Evolutionary conservation across 139 green algal genomes (phyloP).

Genomic region (Haematococcus lacustris): DNA sequence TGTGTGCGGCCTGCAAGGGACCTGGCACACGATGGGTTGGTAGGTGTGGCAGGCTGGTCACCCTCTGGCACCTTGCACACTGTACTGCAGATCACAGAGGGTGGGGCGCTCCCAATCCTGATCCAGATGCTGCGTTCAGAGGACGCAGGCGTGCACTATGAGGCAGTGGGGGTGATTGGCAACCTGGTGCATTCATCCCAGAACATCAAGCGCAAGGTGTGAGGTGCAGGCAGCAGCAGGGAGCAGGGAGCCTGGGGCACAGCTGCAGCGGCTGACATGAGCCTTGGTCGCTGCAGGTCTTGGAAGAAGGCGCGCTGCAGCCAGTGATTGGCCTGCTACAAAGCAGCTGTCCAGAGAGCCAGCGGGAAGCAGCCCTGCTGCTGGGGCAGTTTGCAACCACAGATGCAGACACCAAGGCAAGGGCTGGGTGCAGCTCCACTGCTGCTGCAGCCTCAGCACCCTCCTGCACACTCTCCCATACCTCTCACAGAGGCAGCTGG

Average conservation of each 20-base stretch:
- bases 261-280: background rate
- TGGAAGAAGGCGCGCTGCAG: slow-evolving; percentile 86
- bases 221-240: too few relatives aligned
- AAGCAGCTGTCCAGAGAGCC: slow-evolving; percentile 78
- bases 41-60: too few relatives aligned
- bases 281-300: too few relatives aligned
- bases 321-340: slow-evolving; percentile 90
- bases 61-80: too few relatives aligned
- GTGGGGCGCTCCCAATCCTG: slow-evolving; percentile 79
- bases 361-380: slow-evolving; percentile 91
- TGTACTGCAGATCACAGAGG: slow-evolving; percentile 80
- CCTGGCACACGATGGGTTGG: too few relatives aligned
- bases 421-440: background rate
- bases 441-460: too few relatives aligned
- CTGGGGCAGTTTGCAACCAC: slow-evolving; percentile 95
- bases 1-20: too few relatives aligned
- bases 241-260: too few relatives aligned
- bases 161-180: slow-evolving; percentile 96
- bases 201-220: slow-evolving; percentile 38
- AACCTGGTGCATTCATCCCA: slow-evolving; percentile 87
- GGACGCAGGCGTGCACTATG: slow-evolving; percentile 87
- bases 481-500: too few relatives aligned
- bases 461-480: too few relatives aligned
- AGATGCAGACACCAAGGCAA: slow-evolving; percentile 66
- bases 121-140: slow-evolving; percentile 92